phyloP scores from a whole-genome alignment of 495 filamentous ascomycete species.

The Xylaria nigripes region DNA sequence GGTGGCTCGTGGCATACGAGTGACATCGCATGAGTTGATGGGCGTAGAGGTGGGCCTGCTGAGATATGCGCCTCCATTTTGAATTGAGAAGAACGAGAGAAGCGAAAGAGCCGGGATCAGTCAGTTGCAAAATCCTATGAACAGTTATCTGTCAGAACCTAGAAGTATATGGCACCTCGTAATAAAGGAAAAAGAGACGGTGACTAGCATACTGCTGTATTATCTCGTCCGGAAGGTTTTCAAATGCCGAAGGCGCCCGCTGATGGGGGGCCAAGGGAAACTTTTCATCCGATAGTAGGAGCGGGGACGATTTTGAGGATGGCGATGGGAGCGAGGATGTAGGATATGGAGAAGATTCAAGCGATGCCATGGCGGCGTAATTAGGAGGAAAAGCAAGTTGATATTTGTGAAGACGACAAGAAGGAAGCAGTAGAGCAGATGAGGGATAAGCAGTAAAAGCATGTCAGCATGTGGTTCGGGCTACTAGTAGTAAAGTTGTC shows the following conservation, averaged over 20 bases:
- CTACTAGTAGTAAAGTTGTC: not conserved
- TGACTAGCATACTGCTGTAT: constrained; percentile 37
- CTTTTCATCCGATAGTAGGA: constrained; percentile 21
- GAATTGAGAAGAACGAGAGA: constrained; percentile 74
- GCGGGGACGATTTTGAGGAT: constrained; percentile 10
- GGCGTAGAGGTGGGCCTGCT: constrained; percentile 63
- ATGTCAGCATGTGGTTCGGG: not conserved
- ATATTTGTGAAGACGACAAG: not conserved
- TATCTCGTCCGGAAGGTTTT: constrained; percentile 41
- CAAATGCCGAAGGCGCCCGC: constrained; percentile 28
- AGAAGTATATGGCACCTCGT: not conserved
- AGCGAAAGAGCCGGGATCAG: constrained; percentile 71
- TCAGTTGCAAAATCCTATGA: constrained; percentile 62
- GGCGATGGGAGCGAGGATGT: not conserved
- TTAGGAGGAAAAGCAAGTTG: not conserved
- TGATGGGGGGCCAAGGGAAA: constrained; percentile 18
- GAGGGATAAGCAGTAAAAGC: not conserved
- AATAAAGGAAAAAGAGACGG: not conserved
- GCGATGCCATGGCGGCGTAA: constrained; percentile 10
- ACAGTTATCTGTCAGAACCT: constrained; percentile 5
- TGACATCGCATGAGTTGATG: constrained; percentile 66
- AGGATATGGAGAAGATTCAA: not conserved
- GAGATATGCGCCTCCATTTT: constrained; percentile 67
- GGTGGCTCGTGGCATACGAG: constrained; percentile 53
- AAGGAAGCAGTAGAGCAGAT: not conserved